Evolutionary conservation across 2,329 filamentous ascomycete species (phyloP), one percentile per base, ranked within the genome.

Genomic region (Beauveria brongniartii): DNA sequence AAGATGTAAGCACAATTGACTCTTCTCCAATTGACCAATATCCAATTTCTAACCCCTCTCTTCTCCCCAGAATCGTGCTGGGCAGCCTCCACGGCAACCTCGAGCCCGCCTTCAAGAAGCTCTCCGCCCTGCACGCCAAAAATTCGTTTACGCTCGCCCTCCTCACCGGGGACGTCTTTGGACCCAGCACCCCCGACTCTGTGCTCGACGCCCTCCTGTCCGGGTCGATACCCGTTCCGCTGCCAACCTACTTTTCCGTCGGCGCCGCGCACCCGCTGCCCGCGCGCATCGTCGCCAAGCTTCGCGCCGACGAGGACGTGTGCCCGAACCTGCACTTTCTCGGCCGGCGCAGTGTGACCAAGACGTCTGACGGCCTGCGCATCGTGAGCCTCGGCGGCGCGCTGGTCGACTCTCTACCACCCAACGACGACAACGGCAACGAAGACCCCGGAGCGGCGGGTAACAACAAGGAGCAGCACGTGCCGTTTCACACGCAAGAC

Each of bases 281-380:
- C 0, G 73, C 79, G 3, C 76, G 78, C 34, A 83, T 97, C 24
- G 78, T 89, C 22, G 83, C 89, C 69, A 92, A 86, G 71, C 81
- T 97, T 57, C 82, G 91, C 69, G 82, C 82, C 40, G 84, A 89
- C 64, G 87, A 86, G 69, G 84, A 87, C 67, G 81, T 99, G 20
- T 96, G 92, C 71, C 82, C 88, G n/a, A 97, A 99, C 70, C 82
- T 99, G 12, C 90, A 91, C 74, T 96, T 89, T 69, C 83, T 99
- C 1, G 92, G 90, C 61, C 95, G 94, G 73, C 87, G 91, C 68
- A 91, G 90, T 63, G 87, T 88, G 16, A 88, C 91, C 57, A 97
- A 94, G 72, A 97, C 93, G 0, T 88, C 90, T 0, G 92, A 97
- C 65, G 93, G 92, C 1, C 80, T 97, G 51, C 86, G 89, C 55